Evolutionary conservation across 495 filamentous ascomycete species (phyloP).

Genomic region (Aspergillus olivimuriae): DNA sequence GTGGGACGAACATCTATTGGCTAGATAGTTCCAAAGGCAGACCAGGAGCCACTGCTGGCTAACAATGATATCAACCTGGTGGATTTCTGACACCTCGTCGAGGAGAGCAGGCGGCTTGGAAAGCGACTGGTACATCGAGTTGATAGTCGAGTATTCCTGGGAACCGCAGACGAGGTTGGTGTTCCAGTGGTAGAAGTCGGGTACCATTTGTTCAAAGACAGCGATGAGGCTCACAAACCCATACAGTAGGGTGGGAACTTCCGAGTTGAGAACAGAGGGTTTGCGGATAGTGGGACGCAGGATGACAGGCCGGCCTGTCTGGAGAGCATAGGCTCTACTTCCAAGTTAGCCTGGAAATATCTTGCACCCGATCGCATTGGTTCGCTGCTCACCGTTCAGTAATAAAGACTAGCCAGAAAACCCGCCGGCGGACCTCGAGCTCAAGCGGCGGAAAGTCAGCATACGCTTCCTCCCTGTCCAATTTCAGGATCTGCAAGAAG

Average conservation of each 20-base stretch:
- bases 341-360: too few species aligned
- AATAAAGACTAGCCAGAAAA: conserved; percentile 1
- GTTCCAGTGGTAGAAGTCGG: conserved; percentile 3
- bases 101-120: background rate
- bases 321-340: conserved; percentile 1
- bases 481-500: conserved; percentile 1
- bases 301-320: conserved; percentile 2
- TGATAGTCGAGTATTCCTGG: background rate
- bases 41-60: conserved; percentile 4
- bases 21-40: background rate
- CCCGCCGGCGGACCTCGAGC: background rate
- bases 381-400: conserved; percentile 4
- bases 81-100: conserved; percentile 1
- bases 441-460: background rate
- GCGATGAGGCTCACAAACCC: conserved; percentile 3
- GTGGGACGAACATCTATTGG: background rate
- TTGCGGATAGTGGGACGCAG: conserved; percentile 1
- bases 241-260: conserved; percentile 1
- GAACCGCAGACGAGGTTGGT: background rate
- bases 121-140: conserved; percentile 1
- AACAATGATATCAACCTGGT: conserved; percentile 1
- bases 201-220: conserved; percentile 1
- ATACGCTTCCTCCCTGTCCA: background rate
- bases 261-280: conserved; percentile 3
- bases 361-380: too few species aligned